Conservation (phyloP, 345 rosid species). For the Eucalyptus polyanthemos region DNA sequence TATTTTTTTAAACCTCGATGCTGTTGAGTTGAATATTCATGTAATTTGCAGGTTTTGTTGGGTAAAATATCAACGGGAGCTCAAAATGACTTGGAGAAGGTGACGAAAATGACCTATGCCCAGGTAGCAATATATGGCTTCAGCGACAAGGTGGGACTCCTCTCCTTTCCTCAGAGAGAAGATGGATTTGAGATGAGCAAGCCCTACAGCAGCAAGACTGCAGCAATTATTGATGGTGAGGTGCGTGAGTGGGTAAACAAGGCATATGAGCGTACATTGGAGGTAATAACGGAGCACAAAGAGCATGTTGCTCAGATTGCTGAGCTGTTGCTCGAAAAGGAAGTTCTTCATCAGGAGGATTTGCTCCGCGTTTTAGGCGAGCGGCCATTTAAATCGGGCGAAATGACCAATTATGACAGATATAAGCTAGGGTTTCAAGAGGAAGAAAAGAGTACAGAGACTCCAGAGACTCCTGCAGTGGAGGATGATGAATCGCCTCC, state of each 20-base stretch:
- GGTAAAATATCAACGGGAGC: conserved; percentile 96
- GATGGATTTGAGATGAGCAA: conserved; percentile 60
- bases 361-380: conserved; percentile 59
- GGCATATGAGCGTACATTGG: conserved; percentile 54
- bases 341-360: conserved; percentile 82
- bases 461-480: conserved; percentile 6
- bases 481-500: conserved; percentile 48
- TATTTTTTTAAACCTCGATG: not conserved
- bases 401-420: conserved; percentile 65
- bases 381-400: conserved; percentile 63
- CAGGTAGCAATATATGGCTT: conserved; percentile 96
- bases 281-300: conserved; percentile 63
- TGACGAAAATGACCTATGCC: conserved; percentile 90
- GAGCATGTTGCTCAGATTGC: conserved; percentile 76
- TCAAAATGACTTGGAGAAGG: conserved; percentile 92
- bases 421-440: conserved; percentile 65
- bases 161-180: conserved; percentile 83
- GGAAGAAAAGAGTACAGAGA: conserved; percentile 9
- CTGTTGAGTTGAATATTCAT: not conserved
- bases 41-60: conserved; percentile 45
- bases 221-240: conserved; percentile 71
- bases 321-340: conserved; percentile 74
- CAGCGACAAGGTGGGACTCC: conserved; percentile 92
- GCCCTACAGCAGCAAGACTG: conserved; percentile 91
- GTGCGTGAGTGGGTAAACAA: conserved; percentile 84